A percentile compares a stretch with the other conserved stretches of the same genome.
phyloP scores from a whole-genome alignment of 2,329 filamentous ascomycete species.

The Fusarium duplospermum region DNA sequence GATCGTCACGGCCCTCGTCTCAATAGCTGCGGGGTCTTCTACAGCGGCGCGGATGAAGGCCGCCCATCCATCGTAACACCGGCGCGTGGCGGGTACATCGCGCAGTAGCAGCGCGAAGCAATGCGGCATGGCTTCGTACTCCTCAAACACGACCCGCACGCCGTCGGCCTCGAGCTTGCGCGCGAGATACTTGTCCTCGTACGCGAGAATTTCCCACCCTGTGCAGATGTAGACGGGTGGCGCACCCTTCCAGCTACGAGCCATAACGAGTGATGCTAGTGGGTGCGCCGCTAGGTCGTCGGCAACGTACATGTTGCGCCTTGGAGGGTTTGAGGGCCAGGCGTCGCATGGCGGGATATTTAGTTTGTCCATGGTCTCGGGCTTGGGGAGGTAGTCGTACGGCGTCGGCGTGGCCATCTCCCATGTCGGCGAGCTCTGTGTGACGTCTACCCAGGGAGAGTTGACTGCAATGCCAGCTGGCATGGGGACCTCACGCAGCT shows the following conservation, averaged over 20 bases:
- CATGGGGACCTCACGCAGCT: slow-evolving; percentile 68
- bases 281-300: slow-evolving; percentile 72
- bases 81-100: slow-evolving; percentile 55
- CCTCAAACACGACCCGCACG: slow-evolving; percentile 72
- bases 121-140: slow-evolving; percentile 86
- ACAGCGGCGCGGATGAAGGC: slow-evolving; percentile 64
- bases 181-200: slow-evolving; percentile 74
- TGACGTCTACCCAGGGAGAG: slow-evolving; percentile 79
- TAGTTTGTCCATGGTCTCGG: slow-evolving; percentile 48
- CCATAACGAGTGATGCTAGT: slow-evolving; percentile 72
- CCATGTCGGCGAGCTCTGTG: slow-evolving; percentile 60
- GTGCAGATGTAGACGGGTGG: slow-evolving; percentile 76
- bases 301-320: slow-evolving; percentile 65
- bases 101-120: slow-evolving; percentile 72
- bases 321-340: slow-evolving; percentile 69
- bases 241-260: slow-evolving; percentile 67
- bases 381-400: slow-evolving; percentile 63
- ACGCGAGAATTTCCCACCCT: slow-evolving; percentile 78
- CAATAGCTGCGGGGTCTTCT: slow-evolving; percentile 48
- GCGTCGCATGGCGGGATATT: slow-evolving; percentile 58
- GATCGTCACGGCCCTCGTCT: slow-evolving; percentile 58
- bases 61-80: slow-evolving; percentile 67
- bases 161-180: slow-evolving; percentile 65
- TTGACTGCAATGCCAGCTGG: slow-evolving; percentile 73
- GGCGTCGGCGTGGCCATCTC: slow-evolving; percentile 40